Conservation (phyloP, 352 stramenopile genomes). For the Phytophthora cactorum region DNA sequence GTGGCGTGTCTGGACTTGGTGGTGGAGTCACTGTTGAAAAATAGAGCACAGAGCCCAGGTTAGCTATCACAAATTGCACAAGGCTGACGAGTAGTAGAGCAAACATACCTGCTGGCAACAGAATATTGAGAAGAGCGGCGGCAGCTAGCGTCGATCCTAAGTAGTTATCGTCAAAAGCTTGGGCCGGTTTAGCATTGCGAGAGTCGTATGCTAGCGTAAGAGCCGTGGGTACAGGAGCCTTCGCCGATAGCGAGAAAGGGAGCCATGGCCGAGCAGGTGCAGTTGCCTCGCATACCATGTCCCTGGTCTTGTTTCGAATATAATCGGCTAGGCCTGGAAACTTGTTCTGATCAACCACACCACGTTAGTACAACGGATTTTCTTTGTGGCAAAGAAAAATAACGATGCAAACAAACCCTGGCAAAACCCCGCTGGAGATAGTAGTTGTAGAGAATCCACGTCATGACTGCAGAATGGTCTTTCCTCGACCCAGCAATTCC, state of each 20-base stretch:
- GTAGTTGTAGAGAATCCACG: slow-evolving; percentile 79
- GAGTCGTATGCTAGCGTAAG: slow-evolving; percentile 61
- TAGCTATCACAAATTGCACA: slow-evolving; percentile 2
- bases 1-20: slow-evolving; percentile 76
- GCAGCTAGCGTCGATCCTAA: slow-evolving; percentile 66
- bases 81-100: neutral
- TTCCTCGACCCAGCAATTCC: slow-evolving; percentile 8
- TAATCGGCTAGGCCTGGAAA: slow-evolving; percentile 76
- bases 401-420: slow-evolving; percentile 48
- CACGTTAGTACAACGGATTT: slow-evolving; percentile 11
- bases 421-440: slow-evolving; percentile 71
- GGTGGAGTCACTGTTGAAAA: slow-evolving; percentile 54
- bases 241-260: slow-evolving; percentile 3
- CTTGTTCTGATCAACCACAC: slow-evolving; percentile 56
- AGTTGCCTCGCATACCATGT: slow-evolving; percentile 60
- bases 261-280: slow-evolving; percentile 19
- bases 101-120: slow-evolving; percentile 65
- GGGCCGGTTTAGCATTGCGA: slow-evolving; percentile 35
- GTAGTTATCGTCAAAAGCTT: slow-evolving; percentile 59
- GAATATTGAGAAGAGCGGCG: slow-evolving; percentile 72
- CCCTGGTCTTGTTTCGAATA: slow-evolving; percentile 78
- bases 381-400: slow-evolving; percentile 1
- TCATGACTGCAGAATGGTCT: slow-evolving; percentile 19
- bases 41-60: slow-evolving; percentile 8
- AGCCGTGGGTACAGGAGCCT: slow-evolving; percentile 11